Conservation (phyloP, 1,139 yeast genomes). For the Protomyces inouyei region DNA sequence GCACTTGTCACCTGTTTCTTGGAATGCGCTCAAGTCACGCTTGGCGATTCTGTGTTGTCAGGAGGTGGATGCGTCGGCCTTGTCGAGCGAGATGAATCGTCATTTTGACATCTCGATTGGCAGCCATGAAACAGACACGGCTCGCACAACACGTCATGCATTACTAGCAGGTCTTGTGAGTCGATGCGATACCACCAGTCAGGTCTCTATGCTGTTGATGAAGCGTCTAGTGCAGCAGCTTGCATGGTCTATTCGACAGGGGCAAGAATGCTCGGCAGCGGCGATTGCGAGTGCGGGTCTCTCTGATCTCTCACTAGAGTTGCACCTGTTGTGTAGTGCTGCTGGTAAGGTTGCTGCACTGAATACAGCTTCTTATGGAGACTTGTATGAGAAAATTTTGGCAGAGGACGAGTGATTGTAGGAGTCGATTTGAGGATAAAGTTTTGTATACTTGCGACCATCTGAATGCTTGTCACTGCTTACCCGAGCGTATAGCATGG, state of each 20-base stretch:
- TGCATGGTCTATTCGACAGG: not conserved
- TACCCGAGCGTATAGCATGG: no score
- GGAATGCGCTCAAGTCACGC: constrained; percentile 5
- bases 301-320: constrained; percentile 2
- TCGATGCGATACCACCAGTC: not conserved
- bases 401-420: no score
- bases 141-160: not conserved
- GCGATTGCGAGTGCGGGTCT: constrained; percentile 4
- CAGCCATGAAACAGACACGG: not conserved
- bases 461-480: no score
- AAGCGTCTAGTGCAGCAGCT: constrained; percentile 6
- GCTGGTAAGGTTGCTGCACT: constrained; percentile 4
- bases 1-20: not conserved
- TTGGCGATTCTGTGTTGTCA: not conserved
- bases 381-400: not conserved
- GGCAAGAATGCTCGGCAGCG: not conserved
- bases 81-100: constrained; percentile 10
- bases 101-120: constrained; percentile 1
- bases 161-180: not conserved
- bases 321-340: not conserved
- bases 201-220: not conserved
- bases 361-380: constrained; percentile 6
- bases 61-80: not conserved
- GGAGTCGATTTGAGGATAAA: no score
- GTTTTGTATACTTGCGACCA: no score